Base-by-base conservation (phyloP, 441 rosid species). In the Adansonia rubrostipa region DNA sequence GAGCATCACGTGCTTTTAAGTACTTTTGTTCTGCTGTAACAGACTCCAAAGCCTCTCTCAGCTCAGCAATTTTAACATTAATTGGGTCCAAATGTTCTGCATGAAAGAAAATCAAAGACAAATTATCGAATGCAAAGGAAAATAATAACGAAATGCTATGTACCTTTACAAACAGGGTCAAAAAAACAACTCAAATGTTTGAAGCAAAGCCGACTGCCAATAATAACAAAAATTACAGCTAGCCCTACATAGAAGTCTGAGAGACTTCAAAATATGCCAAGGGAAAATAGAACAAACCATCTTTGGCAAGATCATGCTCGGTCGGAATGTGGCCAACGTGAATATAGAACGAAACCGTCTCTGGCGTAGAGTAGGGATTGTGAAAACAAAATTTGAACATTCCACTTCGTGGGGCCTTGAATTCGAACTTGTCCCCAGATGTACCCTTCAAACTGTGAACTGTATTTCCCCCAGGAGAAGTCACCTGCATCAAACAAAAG, bases 271-370 rank as follows among this genome's bases (percentile, higher is more conserved):
- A 33, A 68, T 20, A 68, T 5, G 33, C 9, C 47, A 70, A 58
- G 20, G 40, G 14, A 60, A 50, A 24, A 56, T 11, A 15, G 17
- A 78, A 82, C 81, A 19, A 45, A 90, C 99, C 97, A 72, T 94
- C 95, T 90, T 94, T 93, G 45, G 97, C 98, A 24, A 93, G 87
- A 85, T 89, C 91, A 64, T 90, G 93, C 84, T 92, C 94, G 56
- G 86, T 96, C 48, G 97, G 98, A 68, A 96, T 94, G 80, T 93
- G 99, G 22, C 98, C 98, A 47, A 91, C 95, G 64, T 94, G 99
- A 79, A 96, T 93, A 72, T 93, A 85, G 82, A 96, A 94, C 19
- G 98, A 90, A 60, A 94, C 98, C 1, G 92, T 89, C 81, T 96
- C 97, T 66, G 98, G 98, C 48, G 98, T 86, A 6, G 92, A 80